phyloP scores from a whole-genome alignment of 1,284 basidiomycete species.

The Naganishia sp. region DNA sequence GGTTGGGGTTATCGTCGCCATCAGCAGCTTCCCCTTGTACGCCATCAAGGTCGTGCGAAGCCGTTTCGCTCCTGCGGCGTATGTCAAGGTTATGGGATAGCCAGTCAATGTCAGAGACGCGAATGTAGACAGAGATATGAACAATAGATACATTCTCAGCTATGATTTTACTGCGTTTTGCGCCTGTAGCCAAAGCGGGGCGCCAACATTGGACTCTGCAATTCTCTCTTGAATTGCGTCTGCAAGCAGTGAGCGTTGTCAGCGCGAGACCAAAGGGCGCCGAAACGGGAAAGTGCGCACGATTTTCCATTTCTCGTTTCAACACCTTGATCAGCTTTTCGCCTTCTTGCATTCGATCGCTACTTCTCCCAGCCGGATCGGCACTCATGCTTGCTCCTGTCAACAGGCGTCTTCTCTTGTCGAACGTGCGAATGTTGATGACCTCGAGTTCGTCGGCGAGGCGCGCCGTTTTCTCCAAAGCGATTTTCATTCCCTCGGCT shows the following conservation, averaged over 20 bases:
- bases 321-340: conserved; percentile 5
- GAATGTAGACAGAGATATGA: background rate
- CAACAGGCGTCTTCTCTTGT: conserved; percentile 5
- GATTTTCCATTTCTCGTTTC: conserved; percentile 24
- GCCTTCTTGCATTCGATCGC: background rate
- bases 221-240: conserved; percentile 19
- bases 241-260: background rate
- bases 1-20: conserved; percentile 88
- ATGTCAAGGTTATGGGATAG: conserved; percentile 71
- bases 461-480: background rate
- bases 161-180: background rate
- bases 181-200: conserved; percentile 17
- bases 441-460: conserved; percentile 19
- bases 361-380: background rate
- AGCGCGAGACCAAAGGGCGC: too few species aligned
- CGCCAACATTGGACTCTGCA: conserved; percentile 8
- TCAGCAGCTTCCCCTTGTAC: conserved; percentile 88
- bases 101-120: conserved; percentile 13
- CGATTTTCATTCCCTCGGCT: conserved; percentile 1
- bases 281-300: background rate
- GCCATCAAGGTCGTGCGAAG: conserved; percentile 84
- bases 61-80: conserved; percentile 87
- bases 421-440: conserved; percentile 13
- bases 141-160: background rate
- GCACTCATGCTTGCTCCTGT: background rate